phyloP scores from a whole-genome alignment of 2,329 filamentous ascomycete species.

The Sporothrix euskadiensis region DNA sequence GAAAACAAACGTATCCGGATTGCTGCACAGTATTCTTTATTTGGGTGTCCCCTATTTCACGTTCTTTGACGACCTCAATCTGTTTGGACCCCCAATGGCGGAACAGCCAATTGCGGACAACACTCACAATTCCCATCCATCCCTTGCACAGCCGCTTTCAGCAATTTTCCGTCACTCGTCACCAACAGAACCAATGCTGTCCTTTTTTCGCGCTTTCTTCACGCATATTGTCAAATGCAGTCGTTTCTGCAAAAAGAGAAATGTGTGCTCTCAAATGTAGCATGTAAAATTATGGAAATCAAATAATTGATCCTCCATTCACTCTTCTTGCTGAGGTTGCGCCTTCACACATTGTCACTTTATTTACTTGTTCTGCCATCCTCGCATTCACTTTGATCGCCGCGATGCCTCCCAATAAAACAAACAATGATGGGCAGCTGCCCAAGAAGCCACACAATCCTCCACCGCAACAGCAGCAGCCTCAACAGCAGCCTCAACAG shows the following conservation, averaged over 20 bases:
- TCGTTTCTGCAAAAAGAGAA: too few relatives aligned
- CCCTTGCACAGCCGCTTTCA: conserved; percentile 7
- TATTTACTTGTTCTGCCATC: not conserved
- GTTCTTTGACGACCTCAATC: not conserved
- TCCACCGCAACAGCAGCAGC: not conserved
- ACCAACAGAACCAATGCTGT: too few relatives aligned
- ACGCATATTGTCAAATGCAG: too few relatives aligned
- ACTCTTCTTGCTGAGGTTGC: too few relatives aligned
- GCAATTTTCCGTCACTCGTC: not conserved
- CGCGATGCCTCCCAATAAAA: not conserved
- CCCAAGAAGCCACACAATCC: not conserved
- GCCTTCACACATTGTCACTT: too few relatives aligned
- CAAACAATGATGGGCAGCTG: not conserved
- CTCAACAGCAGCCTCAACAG: not conserved
- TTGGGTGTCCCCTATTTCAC: not conserved
- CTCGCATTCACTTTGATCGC: not conserved
- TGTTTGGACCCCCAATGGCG: not conserved
- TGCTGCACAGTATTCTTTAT: not conserved
- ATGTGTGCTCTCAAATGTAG: too few relatives aligned
- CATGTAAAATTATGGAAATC: too few relatives aligned
- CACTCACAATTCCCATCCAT: not conserved
- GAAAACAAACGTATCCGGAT: not conserved
- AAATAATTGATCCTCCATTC: too few relatives aligned
- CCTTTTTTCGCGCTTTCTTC: too few relatives aligned
- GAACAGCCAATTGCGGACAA: not conserved